Base-by-base conservation (phyloP, 768 basidiomycete genomes). In the Hygrocybe punicea region DNA sequence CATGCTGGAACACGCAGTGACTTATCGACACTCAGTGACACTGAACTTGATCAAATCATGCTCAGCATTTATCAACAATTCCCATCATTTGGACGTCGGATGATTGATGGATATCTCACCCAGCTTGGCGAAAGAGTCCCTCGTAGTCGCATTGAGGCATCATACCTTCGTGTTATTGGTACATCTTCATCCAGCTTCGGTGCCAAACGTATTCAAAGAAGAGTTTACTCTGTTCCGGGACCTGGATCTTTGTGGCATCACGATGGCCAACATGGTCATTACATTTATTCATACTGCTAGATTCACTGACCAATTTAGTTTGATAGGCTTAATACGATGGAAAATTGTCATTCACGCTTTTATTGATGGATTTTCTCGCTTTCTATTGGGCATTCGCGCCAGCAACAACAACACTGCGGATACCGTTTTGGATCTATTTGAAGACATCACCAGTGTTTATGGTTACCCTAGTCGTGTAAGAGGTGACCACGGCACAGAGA, bases 281-380 rank as follows among this genome's bases (percentile, higher is more conserved):
- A 45, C 11, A 16, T 6, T 13, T 1, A 69, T 71, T 25, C 50
- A 42, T 42, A 14, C 14, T 14, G 39, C 36, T 16, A 16, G 56
- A 2, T 70, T 61, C 58, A 65, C 65, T 36, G 62, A 72, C n/a
- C 67, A 29, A 57, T 60, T 39, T 39, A 33, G 19, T 39, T 39
- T 33, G 19, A 36, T 6, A 72, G 73, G 67, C 6, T 67, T 75
- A 13, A 77, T 77, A 49, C 57, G 51, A 3, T 77, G 66, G 64
- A 67, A 67, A 47, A 67, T 76, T 42, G 71, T 77, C 5, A 70
- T 72, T 2, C 77, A 78, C 60, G 71, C 69, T 1, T 77, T 76
- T 53, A 72, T 79, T 11, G 76, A 80, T 66, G 78, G 78, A 2
- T 70, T 70, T 49, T 73, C 72, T 1, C 62, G 75, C 4, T 63